phyloP scores from a whole-genome alignment of 2,329 filamentous ascomycete genomes.

The Fusarium nematophilum region DNA sequence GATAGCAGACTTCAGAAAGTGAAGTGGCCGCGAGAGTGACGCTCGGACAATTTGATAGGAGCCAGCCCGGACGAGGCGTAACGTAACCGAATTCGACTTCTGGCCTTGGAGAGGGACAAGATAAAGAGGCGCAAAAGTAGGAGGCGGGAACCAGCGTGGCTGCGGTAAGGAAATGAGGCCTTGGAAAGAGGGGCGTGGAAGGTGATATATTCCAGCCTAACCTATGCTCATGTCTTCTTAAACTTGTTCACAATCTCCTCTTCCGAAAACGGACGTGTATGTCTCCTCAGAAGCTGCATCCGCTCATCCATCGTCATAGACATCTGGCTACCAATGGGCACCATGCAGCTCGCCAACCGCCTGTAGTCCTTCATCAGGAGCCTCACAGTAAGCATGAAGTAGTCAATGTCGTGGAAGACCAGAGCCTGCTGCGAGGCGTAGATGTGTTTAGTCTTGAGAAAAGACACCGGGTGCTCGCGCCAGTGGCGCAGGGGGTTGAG shows the following conservation, averaged over 20 bases:
- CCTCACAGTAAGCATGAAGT: conserved; percentile 77
- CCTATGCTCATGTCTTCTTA: no score
- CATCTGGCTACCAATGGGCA: conserved; percentile 80
- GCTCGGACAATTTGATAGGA: no score
- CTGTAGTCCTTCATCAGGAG: conserved; percentile 78
- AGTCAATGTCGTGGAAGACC: conserved; percentile 85
- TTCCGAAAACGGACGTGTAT: conserved; percentile 40
- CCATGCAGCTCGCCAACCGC: conserved; percentile 74
- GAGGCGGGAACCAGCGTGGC: no score
- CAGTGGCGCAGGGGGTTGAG: conserved; percentile 83
- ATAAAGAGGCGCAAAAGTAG: no score
- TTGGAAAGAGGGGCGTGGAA: no score
- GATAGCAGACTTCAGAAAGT: no score
- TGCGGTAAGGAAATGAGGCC: no score
- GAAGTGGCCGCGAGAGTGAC: no score
- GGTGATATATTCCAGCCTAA: no score
- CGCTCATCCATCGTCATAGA: conserved; percentile 66
- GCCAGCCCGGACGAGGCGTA: no score
- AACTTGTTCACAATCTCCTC: conserved; percentile 41
- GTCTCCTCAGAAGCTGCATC: conserved; percentile 34
- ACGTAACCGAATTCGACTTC: no score
- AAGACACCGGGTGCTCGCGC: conserved; percentile 81
- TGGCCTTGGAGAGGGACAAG: no score
- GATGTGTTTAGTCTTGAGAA: conserved; percentile 74
- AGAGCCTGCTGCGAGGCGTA: conserved; percentile 76